Evolutionary conservation across 495 filamentous ascomycete genomes (phyloP), one percentile per base, ranked within the genome.

Genomic region (Neohortaea acidophila): DNA sequence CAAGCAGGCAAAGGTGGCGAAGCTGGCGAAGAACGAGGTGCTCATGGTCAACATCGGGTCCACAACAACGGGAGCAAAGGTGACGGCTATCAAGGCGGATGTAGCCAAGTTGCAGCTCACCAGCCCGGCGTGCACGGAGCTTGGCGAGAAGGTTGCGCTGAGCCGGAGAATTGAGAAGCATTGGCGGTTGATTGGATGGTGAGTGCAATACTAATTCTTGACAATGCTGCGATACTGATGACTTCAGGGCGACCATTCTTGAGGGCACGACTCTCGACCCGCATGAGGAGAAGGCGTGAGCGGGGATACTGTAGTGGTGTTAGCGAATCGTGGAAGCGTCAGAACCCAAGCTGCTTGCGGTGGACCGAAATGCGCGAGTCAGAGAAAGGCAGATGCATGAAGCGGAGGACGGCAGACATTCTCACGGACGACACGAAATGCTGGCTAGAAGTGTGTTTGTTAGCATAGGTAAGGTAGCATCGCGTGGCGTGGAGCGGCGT

Each of bases 21-120:
- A 97, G 66, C 68, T 97, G 29, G 65, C 84, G 28, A 96, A 96
- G 77, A 92, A 91, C 57, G 89, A 97, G 60, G 84, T 96, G 51
- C 80, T 87, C 52, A 94, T 97, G 87, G 89, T 97, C 41, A 97
- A 97, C 68, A 94, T 97, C 55, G 89, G 89, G 39, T 91, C 84
- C 19, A 94, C 87, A 11, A 87, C 89, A 31, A 94, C 87, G 15
- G 89, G 89, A 44, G 66, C 63, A 12, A 96, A 94, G 71, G 85
- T 97, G 13, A 69, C 86, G 30, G 84, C 82, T 52, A 89, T 94
- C 47, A 94, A 87, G 73, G 84, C 86, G 42, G 91, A 96, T 75
- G 84, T 82, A 25, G 91, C 91, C 28, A 93, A 94, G 63, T 67
- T 91, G 43, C 73, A 71, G 44, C 62, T 94, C 57, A 94, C 84